phyloP scores from a whole-genome alignment of 2,329 filamentous ascomycete species.

The Fusarium sp. region DNA sequence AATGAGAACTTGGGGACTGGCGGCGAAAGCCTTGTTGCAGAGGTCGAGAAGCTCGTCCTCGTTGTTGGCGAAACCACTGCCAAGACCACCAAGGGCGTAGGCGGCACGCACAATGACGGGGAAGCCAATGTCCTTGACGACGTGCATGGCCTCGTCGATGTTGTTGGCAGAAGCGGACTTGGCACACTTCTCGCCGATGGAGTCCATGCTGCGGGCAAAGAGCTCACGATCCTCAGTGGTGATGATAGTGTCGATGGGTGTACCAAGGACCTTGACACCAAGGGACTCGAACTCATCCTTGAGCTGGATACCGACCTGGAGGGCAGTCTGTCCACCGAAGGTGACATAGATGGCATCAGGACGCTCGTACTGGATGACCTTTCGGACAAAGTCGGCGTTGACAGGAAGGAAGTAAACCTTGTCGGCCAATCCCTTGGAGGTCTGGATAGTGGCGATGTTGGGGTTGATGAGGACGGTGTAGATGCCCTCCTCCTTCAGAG shows the following conservation, averaged over 20 bases:
- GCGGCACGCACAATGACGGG: slow-evolving; percentile 97
- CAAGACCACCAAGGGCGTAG: slow-evolving; percentile 93
- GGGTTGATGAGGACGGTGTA: slow-evolving; percentile 99
- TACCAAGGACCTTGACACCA: slow-evolving; percentile 94
- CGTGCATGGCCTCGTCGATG: slow-evolving; percentile 87
- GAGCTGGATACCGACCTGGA: slow-evolving; percentile 96
- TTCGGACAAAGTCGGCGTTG: slow-evolving; percentile 95
- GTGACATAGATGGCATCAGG: slow-evolving; percentile 98
- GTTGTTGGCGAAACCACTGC: slow-evolving; percentile 94
- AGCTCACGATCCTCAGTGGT: slow-evolving; percentile 98
- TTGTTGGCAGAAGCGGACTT: slow-evolving; percentile 94
- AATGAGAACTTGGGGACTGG: slow-evolving; percentile 94
- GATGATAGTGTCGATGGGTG: slow-evolving; percentile 97
- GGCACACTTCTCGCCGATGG: slow-evolving; percentile 96
- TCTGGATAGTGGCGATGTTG: slow-evolving; percentile 99
- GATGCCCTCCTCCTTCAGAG: slow-evolving; percentile 95
- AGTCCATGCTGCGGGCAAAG: slow-evolving; percentile 98
- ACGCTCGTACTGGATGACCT: slow-evolving; percentile 93
- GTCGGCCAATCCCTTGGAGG: slow-evolving; percentile 95
- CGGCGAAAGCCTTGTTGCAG: slow-evolving; percentile 94
- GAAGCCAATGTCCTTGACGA: slow-evolving; percentile 91
- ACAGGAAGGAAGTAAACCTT: slow-evolving; percentile 99
- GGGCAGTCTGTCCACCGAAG: slow-evolving; percentile 95
- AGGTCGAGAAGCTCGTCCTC: slow-evolving; percentile 84
- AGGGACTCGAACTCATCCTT: slow-evolving; percentile 96